A percentile compares a stretch with the other conserved stretches of the same genome.
Evolutionary conservation across 2,329 filamentous ascomycete genomes (phyloP).

Genomic region (Ceratocystis cubensis): DNA sequence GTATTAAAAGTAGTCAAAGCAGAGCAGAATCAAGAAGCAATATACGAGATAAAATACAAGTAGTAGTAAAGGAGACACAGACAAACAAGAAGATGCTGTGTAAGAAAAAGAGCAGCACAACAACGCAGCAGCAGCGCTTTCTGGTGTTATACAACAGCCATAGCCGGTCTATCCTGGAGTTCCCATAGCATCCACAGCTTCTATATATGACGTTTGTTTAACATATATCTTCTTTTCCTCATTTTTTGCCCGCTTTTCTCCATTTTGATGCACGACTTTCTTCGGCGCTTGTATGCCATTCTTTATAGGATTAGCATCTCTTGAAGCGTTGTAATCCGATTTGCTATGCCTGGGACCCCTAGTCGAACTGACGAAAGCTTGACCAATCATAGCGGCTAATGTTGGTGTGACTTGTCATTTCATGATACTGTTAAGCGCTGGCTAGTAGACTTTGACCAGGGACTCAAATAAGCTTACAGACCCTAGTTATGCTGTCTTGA

Average conservation of each 20-base stretch:
- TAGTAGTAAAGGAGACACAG: background rate
- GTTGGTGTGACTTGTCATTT: background rate
- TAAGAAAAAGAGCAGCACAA: background rate
- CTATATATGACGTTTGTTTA: background rate
- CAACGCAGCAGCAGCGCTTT: background rate
- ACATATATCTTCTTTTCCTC: background rate
- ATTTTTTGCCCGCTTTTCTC: background rate
- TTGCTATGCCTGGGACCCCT: background rate
- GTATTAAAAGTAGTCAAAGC: background rate
- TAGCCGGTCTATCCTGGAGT: background rate
- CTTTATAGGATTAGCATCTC: slow-evolving; percentile 2
- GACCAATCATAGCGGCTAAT: background rate
- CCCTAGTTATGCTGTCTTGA: background rate
- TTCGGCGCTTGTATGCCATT: slow-evolving; percentile 2
- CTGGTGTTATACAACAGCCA: slow-evolving; percentile 1
- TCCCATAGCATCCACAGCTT: background rate
- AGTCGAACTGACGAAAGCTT: background rate
- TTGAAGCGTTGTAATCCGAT: background rate
- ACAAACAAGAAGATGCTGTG: slow-evolving; percentile 3
- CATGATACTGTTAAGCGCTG: slow-evolving; percentile 2
- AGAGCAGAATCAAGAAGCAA: background rate
- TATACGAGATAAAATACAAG: background rate
- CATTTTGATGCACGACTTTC: background rate
- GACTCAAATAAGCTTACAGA: background rate
- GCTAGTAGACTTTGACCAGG: background rate